These are phyloP conservation scores for Trypanosoma melophagium DNA, from an alignment of 208 protist species.

Conservation along the genomic window DNA sequence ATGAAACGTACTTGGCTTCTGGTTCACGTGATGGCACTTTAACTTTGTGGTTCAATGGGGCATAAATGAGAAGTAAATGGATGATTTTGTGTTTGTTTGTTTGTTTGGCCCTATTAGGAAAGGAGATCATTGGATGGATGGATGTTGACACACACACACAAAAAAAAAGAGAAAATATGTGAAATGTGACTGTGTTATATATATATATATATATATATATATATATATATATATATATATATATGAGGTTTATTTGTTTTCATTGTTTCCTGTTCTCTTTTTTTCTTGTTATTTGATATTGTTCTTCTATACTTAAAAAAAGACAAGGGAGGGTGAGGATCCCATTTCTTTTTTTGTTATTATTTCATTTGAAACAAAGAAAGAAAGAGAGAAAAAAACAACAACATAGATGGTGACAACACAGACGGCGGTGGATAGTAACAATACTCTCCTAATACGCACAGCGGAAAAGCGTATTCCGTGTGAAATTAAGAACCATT, in stretches of 20 bases:
- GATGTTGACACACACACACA: no score
- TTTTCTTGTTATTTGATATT: conserved; percentile 7
- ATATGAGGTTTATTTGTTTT: background rate
- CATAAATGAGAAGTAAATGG: conserved; percentile 4
- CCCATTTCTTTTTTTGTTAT: background rate
- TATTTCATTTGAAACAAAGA: background rate
- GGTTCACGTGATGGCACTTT: conserved; percentile 59
- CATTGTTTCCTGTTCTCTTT: conserved; percentile 8
- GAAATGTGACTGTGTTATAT: no score
- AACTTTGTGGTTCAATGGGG: conserved; percentile 55
- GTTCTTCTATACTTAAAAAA: background rate
- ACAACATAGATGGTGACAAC: background rate
- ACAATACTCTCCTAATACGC: conserved; percentile 16
- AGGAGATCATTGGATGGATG: no score
- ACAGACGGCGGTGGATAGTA: background rate
- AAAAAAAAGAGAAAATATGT: no score
- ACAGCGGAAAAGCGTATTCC: conserved; percentile 36
- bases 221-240: no score
- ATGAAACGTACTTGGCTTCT: conserved; percentile 38
- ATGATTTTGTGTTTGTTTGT: conserved; percentile 1
- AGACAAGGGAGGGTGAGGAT: background rate
- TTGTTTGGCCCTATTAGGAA: background rate
- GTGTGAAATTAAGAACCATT: conserved; percentile 48
- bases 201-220: no score
- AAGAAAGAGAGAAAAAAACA: conserved; percentile 9